Evolutionary conservation across 371 early-diverging fungal species (phyloP).

Genomic region (Zopfochytrium polystomum): DNA sequence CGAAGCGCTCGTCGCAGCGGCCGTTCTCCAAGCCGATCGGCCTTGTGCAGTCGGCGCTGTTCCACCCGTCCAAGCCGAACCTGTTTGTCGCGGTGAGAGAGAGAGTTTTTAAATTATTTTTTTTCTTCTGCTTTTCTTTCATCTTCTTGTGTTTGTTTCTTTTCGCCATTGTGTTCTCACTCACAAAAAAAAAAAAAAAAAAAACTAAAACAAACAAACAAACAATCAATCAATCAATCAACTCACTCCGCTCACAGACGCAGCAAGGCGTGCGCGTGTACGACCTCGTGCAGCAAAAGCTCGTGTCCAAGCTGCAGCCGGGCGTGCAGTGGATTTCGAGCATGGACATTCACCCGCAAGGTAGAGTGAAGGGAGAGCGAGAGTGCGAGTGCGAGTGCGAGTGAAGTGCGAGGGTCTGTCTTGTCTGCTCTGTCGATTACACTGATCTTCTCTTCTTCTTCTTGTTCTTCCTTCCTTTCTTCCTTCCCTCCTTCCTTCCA

Average conservation of each 20-base stretch:
- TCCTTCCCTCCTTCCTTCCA: constrained; percentile 13
- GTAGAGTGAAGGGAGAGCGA: constrained; percentile 28
- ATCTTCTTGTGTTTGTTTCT: too few species aligned
- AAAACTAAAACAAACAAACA: too few species aligned
- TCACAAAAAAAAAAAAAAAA: constrained; percentile 39
- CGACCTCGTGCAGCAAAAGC: constrained; percentile 82
- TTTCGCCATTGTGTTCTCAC: too few species aligned
- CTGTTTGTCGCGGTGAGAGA: constrained; percentile 88
- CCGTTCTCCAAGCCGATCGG: constrained; percentile 84
- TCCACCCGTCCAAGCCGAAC: constrained; percentile 91
- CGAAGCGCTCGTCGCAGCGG: constrained; percentile 76
- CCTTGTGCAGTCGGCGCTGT: constrained; percentile 79
- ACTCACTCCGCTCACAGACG: constrained; percentile 56
- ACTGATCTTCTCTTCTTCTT: constrained; percentile 7
- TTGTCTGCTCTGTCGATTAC: too few species aligned
- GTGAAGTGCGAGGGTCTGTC: too few species aligned
- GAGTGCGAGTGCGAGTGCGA: too few species aligned
- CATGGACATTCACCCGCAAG: constrained; percentile 84
- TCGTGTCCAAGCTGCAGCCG: constrained; percentile 75
- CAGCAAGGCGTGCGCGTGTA: constrained; percentile 91
- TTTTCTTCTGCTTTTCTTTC: too few species aligned
- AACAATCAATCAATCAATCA: too few species aligned
- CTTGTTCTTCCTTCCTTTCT: background rate
- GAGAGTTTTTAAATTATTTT: too few species aligned
- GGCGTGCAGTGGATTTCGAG: constrained; percentile 92